Conservation (phyloP, 1,284 basidiomycete genomes). For the Meira miltonrushii region DNA sequence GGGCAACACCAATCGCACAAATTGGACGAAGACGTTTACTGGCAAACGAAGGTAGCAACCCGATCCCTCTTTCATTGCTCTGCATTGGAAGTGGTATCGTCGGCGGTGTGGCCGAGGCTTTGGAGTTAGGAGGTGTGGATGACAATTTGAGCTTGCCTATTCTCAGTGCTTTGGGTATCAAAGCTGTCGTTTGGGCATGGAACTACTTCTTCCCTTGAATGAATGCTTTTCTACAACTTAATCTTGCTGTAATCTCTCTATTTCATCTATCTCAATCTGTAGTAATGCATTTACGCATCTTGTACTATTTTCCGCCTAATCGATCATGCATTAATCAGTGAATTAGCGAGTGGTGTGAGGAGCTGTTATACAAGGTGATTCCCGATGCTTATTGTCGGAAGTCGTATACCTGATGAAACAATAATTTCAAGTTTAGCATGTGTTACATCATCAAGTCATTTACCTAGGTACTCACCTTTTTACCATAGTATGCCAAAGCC, state of each 20-base stretch:
- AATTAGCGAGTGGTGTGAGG: no score
- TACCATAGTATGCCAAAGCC: constrained; percentile 68
- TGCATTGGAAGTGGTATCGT: constrained; percentile 43
- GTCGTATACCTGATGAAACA: no score
- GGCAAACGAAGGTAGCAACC: constrained; percentile 14
- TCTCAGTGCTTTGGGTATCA: constrained; percentile 75
- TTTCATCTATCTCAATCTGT: no score
- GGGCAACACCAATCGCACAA: constrained; percentile 56
- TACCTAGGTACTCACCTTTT: constrained; percentile 42
- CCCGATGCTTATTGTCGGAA: no score
- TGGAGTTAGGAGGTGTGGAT: constrained; percentile 77
- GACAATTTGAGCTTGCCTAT: constrained; percentile 92
- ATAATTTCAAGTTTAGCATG: not conserved
- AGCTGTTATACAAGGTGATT: no score
- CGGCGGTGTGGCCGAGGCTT: constrained; percentile 53
- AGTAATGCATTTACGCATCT: no score
- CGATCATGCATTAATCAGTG: no score
- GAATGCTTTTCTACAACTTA: no score
- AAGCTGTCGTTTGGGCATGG: constrained; percentile 53
- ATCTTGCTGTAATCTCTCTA: no score
- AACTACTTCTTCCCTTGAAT: constrained; percentile 16
- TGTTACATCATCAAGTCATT: not conserved
- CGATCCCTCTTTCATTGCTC: constrained; percentile 31
- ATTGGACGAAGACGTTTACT: constrained; percentile 26
- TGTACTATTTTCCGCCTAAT: no score